Evolutionary conservation across 495 filamentous ascomycete species (phyloP).

Genomic region (Jackrogersella multiformis): DNA sequence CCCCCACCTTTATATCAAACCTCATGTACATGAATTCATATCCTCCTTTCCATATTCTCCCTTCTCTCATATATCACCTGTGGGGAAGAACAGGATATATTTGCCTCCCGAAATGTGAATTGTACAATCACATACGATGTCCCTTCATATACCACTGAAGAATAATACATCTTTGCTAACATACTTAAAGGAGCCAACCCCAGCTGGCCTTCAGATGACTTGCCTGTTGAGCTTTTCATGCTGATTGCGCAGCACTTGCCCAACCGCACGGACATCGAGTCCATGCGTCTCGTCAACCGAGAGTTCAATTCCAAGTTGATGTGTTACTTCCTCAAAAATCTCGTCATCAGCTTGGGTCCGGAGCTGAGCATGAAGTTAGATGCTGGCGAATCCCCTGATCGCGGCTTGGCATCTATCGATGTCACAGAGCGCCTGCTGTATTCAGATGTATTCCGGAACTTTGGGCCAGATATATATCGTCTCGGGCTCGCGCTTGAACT

Average conservation of each 20-base stretch:
- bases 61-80: not conserved
- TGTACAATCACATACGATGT: not conserved
- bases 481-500: constrained; percentile 67
- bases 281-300: constrained; percentile 61
- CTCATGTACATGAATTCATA: too few species aligned
- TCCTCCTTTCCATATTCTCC: not conserved
- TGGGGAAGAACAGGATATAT: not conserved
- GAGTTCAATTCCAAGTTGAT: constrained; percentile 49
- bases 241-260: constrained; percentile 56
- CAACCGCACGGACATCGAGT: constrained; percentile 54
- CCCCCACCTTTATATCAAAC: not conserved
- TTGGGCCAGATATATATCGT: constrained; percentile 58
- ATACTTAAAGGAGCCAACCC: not conserved
- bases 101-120: not conserved
- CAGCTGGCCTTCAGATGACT: constrained; percentile 48
- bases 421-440: constrained; percentile 11
- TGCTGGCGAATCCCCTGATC: constrained; percentile 12
- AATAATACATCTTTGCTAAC: constrained; percentile 8
- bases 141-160: not conserved
- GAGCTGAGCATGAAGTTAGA: constrained; percentile 58
- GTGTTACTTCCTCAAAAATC: constrained; percentile 52
- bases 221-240: constrained; percentile 64
- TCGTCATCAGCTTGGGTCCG: constrained; percentile 64
- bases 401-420: not conserved
- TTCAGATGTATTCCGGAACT: constrained; percentile 33